These are phyloP conservation scores for Trichoderma citrinoviride DNA, from an alignment of 2,329 filamentous ascomycete genomes.

Conservation along the genomic window DNA sequence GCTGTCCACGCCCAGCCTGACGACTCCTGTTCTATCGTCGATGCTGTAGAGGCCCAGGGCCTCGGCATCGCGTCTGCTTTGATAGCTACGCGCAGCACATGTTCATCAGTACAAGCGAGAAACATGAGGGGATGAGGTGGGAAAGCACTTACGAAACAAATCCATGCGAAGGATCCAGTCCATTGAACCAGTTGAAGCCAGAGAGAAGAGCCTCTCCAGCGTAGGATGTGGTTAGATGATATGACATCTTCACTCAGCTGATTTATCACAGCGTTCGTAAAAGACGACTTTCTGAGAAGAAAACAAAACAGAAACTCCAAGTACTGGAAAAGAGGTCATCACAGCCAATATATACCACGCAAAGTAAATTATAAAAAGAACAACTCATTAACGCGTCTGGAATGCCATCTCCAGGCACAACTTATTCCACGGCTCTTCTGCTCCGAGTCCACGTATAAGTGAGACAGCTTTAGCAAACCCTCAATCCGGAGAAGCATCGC, in stretches of 20 bases:
- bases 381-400: background rate
- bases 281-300: background rate
- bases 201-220: constrained; percentile 44
- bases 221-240: constrained; percentile 45
- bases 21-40: constrained; percentile 40
- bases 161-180: constrained; percentile 61
- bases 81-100: constrained; percentile 40
- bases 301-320: background rate
- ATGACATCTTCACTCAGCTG: constrained; percentile 34
- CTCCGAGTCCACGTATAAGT: background rate
- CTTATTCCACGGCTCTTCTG: background rate
- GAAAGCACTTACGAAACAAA: constrained; percentile 59
- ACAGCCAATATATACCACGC: too few relatives aligned
- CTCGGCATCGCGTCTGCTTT: constrained; percentile 42
- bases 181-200: constrained; percentile 51
- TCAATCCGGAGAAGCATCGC: background rate
- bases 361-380: too few relatives aligned
- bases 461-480: background rate
- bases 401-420: background rate
- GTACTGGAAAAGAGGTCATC: background rate
- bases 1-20: constrained; percentile 48
- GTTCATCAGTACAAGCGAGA: background rate
- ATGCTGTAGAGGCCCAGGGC: constrained; percentile 42
- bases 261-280: background rate
- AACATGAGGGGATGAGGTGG: background rate